A percentile compares a stretch with the other conserved stretches of the same genome.
These are phyloP conservation scores for Caulochytrium protostelioides DNA, from an alignment of 371 early-diverging fungal genomes.

Conservation along the genomic window DNA sequence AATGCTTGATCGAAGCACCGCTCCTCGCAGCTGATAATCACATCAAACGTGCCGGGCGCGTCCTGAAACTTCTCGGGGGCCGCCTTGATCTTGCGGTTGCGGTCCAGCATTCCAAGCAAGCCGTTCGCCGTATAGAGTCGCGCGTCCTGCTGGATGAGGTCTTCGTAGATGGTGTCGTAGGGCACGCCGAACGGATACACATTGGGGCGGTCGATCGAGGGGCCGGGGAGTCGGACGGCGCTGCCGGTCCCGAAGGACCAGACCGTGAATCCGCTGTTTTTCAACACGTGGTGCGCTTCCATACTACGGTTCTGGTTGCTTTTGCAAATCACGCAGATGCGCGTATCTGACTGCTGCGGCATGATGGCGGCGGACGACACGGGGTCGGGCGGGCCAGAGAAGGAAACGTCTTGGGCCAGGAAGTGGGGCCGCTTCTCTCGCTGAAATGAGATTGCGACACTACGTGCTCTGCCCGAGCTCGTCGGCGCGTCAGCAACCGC, in stretches of 20 bases:
- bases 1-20: slow-evolving; percentile 53
- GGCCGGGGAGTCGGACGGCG: slow-evolving; percentile 81
- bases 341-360: too few relatives aligned
- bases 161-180: slow-evolving; percentile 69
- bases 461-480: too few relatives aligned
- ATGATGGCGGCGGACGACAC: too few relatives aligned
- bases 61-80: slow-evolving; percentile 81
- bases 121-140: slow-evolving; percentile 68
- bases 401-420: too few relatives aligned
- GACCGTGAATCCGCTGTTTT: slow-evolving; percentile 52
- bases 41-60: slow-evolving; percentile 51
- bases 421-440: too few relatives aligned
- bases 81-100: slow-evolving; percentile 68
- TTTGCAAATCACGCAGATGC: slow-evolving; percentile 81
- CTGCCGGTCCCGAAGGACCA: slow-evolving; percentile 75
- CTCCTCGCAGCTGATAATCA: slow-evolving; percentile 92
- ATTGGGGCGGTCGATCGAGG: slow-evolving; percentile 64
- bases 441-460: too few relatives aligned
- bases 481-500: too few relatives aligned
- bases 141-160: slow-evolving; percentile 50
- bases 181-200: slow-evolving; percentile 79
- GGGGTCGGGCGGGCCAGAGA: too few relatives aligned
- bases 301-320: slow-evolving; percentile 93
- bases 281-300: slow-evolving; percentile 79
- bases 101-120: slow-evolving; percentile 67